Conservation (phyloP, 768 basidiomycete genomes). For the Ramaria sp. region DNA sequence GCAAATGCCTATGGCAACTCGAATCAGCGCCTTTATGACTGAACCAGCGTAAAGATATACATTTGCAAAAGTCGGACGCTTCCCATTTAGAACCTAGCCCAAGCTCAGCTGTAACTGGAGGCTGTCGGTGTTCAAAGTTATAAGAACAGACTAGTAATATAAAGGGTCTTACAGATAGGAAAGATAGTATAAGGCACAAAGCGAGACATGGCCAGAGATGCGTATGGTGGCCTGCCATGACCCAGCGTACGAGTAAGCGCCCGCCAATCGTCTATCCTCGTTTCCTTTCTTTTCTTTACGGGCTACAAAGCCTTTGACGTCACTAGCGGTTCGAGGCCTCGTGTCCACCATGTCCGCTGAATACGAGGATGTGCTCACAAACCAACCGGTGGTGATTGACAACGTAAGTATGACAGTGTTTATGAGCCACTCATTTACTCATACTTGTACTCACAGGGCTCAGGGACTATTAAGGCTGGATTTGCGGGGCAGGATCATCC, state of each 20-base stretch:
- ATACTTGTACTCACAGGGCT: slow-evolving; percentile 54
- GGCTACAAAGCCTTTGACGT: neutral
- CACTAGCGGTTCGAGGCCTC: neutral
- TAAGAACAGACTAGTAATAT: neutral
- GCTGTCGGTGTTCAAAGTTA: neutral
- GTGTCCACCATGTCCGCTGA: slow-evolving; percentile 57
- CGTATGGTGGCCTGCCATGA: slow-evolving; percentile 1
- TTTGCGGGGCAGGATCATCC: slow-evolving; percentile 99
- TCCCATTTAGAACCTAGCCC: slow-evolving; percentile 46
- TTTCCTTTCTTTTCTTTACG: neutral
- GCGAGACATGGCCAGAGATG: neutral
- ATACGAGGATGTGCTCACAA: slow-evolving; percentile 90
- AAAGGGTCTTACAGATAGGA: neutral
- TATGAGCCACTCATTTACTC: slow-evolving; percentile 6
- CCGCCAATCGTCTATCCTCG: neutral
- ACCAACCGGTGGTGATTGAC: slow-evolving; percentile 98
- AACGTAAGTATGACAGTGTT: slow-evolving; percentile 48
- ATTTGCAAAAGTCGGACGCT: slow-evolving; percentile 88
- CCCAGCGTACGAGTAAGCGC: neutral
- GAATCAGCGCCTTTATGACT: neutral
- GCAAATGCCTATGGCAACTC: slow-evolving; percentile 64
- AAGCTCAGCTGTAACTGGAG: slow-evolving; percentile 3
- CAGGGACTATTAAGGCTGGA: slow-evolving; percentile 97
- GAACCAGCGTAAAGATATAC: slow-evolving; percentile 24
- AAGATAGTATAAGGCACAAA: neutral